Evolutionary conservation across 2,329 filamentous ascomycete species (phyloP).

Genomic region (Rachicladosporium sp.): DNA sequence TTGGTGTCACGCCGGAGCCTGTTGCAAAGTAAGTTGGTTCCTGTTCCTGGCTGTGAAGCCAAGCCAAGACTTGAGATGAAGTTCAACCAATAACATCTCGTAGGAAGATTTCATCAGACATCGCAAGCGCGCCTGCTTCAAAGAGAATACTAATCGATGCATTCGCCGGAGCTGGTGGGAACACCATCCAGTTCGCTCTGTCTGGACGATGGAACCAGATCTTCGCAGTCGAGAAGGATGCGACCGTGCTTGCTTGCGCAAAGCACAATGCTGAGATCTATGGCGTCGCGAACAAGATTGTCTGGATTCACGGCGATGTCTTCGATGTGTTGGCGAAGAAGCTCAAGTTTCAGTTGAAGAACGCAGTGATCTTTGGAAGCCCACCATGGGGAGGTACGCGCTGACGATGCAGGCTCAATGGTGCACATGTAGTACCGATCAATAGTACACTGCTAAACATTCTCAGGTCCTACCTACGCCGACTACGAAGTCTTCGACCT

Average conservation of each 20-base stretch:
- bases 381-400: conserved; percentile 60
- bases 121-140: conserved; percentile 42
- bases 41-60: too few relatives aligned
- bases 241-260: conserved; percentile 70
- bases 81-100: too few relatives aligned
- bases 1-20: conserved; percentile 87
- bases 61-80: too few relatives aligned
- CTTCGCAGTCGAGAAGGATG: conserved; percentile 79
- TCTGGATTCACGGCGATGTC: conserved; percentile 78
- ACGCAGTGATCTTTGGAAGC: conserved; percentile 55
- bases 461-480: conserved; percentile 48
- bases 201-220: conserved; percentile 68
- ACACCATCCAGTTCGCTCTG: conserved; percentile 85
- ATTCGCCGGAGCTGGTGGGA: conserved; percentile 86
- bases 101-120: conserved; percentile 65
- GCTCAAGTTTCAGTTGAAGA: conserved; percentile 34
- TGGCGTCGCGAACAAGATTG: conserved; percentile 64
- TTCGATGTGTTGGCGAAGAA: conserved; percentile 56
- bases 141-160: conserved; percentile 68
- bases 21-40: conserved; percentile 57
- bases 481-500: conserved; percentile 67
- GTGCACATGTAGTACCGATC: neutral
- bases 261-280: conserved; percentile 86
- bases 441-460: neutral
- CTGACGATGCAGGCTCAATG: neutral